Conservation (phyloP, 1,139 yeast genomes). For the Kodamaea alishanica region DNA sequence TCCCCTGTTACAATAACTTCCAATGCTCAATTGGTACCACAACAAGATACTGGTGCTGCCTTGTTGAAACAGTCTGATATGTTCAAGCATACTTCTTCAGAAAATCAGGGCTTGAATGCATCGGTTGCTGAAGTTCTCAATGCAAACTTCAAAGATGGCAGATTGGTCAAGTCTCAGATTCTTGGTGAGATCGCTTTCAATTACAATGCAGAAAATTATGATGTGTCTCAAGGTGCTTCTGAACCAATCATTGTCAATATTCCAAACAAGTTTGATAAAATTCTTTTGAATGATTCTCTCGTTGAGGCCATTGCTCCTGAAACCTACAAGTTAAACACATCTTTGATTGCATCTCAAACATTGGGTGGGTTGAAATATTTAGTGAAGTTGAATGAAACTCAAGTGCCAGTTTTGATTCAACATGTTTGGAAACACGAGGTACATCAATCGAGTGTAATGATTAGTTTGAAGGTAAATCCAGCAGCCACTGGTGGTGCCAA, state of each 20-base stretch:
- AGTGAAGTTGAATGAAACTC: constrained; percentile 31
- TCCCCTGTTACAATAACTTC: constrained; percentile 9
- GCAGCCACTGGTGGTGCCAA: constrained; percentile 24
- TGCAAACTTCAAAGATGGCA: constrained; percentile 68
- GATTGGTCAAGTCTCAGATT: constrained; percentile 52
- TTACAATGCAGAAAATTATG: constrained; percentile 36
- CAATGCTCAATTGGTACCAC: constrained; percentile 19
- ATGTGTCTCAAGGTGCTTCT: constrained; percentile 9
- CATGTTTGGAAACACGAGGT: constrained; percentile 90
- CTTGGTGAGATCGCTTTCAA: constrained; percentile 81
- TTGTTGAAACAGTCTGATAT: constrained; percentile 23
- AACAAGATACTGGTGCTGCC: constrained; percentile 23
- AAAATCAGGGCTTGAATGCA: constrained; percentile 62
- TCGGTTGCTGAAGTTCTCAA: constrained; percentile 80
- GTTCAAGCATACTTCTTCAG: constrained; percentile 48
- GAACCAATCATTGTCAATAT: constrained; percentile 25
- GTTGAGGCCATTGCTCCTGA: constrained; percentile 32
- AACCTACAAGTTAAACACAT: constrained; percentile 30
- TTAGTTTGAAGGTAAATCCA: constrained; percentile 62
- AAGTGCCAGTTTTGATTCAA: constrained; percentile 66
- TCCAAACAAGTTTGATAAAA: constrained; percentile 32
- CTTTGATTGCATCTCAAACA: constrained; percentile 50
- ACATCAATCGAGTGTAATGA: constrained; percentile 79
- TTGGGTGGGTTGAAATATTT: constrained; percentile 75
- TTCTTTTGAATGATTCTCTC: constrained; percentile 43